Evolutionary conservation across 257 asterid species (phyloP).

Genomic region (Plantago ovata): DNA sequence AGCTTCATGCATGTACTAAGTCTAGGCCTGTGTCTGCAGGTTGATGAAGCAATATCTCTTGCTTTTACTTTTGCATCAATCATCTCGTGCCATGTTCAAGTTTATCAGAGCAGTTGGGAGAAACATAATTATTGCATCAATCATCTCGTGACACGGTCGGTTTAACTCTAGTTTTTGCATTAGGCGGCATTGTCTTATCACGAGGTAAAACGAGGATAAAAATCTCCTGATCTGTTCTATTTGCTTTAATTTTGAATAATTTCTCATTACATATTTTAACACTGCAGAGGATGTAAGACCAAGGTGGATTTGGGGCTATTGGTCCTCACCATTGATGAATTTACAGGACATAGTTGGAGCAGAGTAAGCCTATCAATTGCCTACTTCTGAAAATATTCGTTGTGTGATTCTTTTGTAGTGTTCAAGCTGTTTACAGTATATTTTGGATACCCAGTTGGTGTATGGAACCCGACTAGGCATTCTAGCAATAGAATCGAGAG

Average conservation of each 20-base stretch:
- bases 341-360: slow-evolving; percentile 57
- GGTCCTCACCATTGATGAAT: slow-evolving; percentile 66
- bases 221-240: neutral
- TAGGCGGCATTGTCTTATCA: slow-evolving; percentile 64
- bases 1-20: neutral
- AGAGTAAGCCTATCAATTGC: slow-evolving; percentile 30
- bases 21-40: slow-evolving; percentile 22
- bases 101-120: slow-evolving; percentile 59
- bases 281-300: slow-evolving; percentile 50
- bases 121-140: slow-evolving; percentile 55
- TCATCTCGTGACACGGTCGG: slow-evolving; percentile 54
- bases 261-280: slow-evolving; percentile 14
- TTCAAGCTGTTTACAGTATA: slow-evolving; percentile 2
- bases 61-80: slow-evolving; percentile 37
- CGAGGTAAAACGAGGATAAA: slow-evolving; percentile 36
- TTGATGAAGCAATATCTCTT: slow-evolving; percentile 50
- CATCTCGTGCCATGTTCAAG: slow-evolving; percentile 51
- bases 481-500: slow-evolving; percentile 30
- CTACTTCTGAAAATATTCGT: neutral
- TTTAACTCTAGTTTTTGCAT: slow-evolving; percentile 48
- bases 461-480: slow-evolving; percentile 46
- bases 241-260: neutral
- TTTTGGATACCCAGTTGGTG: slow-evolving; percentile 25
- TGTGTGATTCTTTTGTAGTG: neutral
- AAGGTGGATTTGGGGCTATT: slow-evolving; percentile 89